These are phyloP conservation scores for Teunomyces aglyptinius DNA, from an alignment of 805 yeast genomes.

Conservation along the genomic window DNA sequence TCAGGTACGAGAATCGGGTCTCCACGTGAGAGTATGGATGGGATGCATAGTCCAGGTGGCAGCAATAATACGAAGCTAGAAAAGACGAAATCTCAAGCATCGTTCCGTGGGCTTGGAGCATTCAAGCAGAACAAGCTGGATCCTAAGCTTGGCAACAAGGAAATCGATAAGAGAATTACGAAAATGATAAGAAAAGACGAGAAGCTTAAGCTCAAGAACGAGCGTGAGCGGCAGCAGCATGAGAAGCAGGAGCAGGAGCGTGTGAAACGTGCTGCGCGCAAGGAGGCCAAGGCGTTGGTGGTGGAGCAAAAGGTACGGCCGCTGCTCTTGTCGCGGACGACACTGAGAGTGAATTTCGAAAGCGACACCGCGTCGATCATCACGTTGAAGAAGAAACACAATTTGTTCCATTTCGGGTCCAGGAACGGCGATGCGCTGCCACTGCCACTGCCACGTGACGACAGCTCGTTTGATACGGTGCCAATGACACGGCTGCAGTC, in stretches of 20 bases:
- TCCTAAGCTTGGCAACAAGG: constrained; percentile 21
- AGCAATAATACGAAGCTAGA: constrained; percentile 6
- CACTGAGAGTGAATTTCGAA: not conserved
- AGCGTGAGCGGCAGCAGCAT: constrained; percentile 9
- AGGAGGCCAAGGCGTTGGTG: constrained; percentile 7
- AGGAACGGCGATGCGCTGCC: not conserved
- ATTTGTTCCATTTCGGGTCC: constrained; percentile 4
- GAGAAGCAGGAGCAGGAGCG: constrained; percentile 25
- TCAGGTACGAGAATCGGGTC: not conserved
- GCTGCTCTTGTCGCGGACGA: not conserved
- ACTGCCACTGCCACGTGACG: not conserved
- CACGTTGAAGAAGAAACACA: constrained; percentile 3
- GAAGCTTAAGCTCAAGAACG: constrained; percentile 17
- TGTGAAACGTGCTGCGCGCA: constrained; percentile 11
- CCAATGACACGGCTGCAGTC: constrained; percentile 1
- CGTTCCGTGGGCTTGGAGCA: constrained; percentile 26
- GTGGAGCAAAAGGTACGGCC: not conserved
- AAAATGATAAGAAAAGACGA: constrained; percentile 33
- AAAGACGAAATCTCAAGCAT: constrained; percentile 14
- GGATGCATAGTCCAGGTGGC: not conserved
- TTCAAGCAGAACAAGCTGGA: constrained; percentile 27
- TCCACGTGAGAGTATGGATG: not conserved
- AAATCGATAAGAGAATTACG: constrained; percentile 32
- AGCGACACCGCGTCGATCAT: constrained; percentile 1
- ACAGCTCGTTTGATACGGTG: not conserved